These are phyloP conservation scores for Rutstroemia sp. DNA, from an alignment of 2,329 filamentous ascomycete species.

Conservation along the genomic window DNA sequence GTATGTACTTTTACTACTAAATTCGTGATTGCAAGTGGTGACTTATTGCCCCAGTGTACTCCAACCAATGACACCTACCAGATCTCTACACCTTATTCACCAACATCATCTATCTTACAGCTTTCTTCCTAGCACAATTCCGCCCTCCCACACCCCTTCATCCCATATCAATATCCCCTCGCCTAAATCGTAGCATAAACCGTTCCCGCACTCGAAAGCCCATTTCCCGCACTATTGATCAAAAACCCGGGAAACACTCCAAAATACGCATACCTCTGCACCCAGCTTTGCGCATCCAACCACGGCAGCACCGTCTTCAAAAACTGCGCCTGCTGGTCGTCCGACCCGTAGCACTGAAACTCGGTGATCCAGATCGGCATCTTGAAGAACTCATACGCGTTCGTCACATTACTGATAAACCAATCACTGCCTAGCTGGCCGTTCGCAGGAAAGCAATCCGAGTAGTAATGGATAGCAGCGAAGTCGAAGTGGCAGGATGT, in stretches of 20 bases:
- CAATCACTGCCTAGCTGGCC: slow-evolving; percentile 27
- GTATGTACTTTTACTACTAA: no score
- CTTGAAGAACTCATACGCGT: slow-evolving; percentile 30
- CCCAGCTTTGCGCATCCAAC: slow-evolving; percentile 33
- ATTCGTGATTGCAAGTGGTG: no score
- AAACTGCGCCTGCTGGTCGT: slow-evolving; percentile 31
- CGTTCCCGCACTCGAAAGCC: slow-evolving; percentile 10
- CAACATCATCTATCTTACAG: no score
- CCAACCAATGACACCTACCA: no score
- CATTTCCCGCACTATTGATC: slow-evolving; percentile 17
- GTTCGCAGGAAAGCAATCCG: slow-evolving; percentile 27
- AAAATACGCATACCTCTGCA: slow-evolving; percentile 35
- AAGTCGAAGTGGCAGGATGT: slow-evolving; percentile 36
- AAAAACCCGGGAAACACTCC: slow-evolving; percentile 27
- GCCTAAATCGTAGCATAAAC: slow-evolving; percentile 11
- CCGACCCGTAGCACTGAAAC: slow-evolving; percentile 29
- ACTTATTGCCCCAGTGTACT: no score
- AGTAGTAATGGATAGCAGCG: slow-evolving; percentile 39
- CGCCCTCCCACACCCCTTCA: not conserved
- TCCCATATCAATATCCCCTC: no score
- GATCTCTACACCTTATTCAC: no score
- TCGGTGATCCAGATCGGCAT: slow-evolving; percentile 39
- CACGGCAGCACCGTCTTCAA: slow-evolving; percentile 35
- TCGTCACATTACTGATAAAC: slow-evolving; percentile 36
- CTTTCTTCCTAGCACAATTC: no score